These are phyloP conservation scores for Balansia obtecta DNA, from an alignment of 2,329 filamentous ascomycete genomes.

Conservation along the genomic window DNA sequence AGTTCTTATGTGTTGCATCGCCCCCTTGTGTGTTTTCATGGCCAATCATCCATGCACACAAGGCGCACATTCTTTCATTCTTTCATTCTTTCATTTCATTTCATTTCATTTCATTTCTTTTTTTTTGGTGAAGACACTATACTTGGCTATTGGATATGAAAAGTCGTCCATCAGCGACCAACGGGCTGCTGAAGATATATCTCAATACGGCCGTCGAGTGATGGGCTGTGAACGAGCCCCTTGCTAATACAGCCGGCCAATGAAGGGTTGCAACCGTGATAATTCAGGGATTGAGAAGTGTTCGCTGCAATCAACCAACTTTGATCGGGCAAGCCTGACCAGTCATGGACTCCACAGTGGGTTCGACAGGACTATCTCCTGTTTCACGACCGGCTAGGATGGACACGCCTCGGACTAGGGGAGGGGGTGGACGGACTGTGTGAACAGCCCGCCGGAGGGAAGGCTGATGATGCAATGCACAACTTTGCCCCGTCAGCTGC, in stretches of 20 bases:
- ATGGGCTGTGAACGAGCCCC: not conserved
- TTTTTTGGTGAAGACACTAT: too few relatives aligned
- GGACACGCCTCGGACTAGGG: conserved; percentile 7
- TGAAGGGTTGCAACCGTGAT: not conserved
- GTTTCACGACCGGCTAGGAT: conserved; percentile 12
- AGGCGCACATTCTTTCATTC: too few relatives aligned
- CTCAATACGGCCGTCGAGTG: conserved; percentile 1
- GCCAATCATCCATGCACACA: conserved; percentile 3
- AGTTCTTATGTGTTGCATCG: conserved; percentile 1
- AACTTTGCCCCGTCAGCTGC: conserved; percentile 2
- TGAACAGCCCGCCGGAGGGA: not conserved
- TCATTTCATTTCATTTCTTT: too few relatives aligned
- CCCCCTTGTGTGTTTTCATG: not conserved
- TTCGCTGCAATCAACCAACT: conserved; percentile 3
- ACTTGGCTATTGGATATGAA: not conserved
- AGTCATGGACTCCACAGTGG: conserved; percentile 10
- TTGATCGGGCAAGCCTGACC: conserved; percentile 11
- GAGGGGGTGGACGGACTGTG: conserved; percentile 5
- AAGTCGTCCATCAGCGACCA: not conserved
- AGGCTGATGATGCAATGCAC: not conserved
- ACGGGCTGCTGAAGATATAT: not conserved
- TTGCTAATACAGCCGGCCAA: not conserved
- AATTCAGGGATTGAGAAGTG: not conserved
- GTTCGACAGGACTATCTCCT: conserved; percentile 10
- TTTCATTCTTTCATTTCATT: too few relatives aligned